Percentiles rank a stretch among this genome's conserved stretches.
Evolutionary conservation across 345 rosid genomes (phyloP).

Genomic region (Pistacia atlantica): DNA sequence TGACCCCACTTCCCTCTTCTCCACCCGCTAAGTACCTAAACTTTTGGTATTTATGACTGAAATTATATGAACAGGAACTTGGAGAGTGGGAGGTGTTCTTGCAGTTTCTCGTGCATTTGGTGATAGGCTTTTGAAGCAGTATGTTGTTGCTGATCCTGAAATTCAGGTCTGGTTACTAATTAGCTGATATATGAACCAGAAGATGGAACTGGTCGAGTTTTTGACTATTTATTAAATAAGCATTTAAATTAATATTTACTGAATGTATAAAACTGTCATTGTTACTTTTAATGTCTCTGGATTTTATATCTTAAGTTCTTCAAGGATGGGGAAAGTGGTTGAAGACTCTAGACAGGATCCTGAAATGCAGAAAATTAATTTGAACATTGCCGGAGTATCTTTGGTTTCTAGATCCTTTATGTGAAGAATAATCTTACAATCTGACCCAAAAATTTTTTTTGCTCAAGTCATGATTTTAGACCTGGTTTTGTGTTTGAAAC

Average conservation of each 20-base stretch:
- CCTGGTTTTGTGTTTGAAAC: background rate
- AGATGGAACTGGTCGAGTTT: background rate
- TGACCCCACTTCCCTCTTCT: background rate
- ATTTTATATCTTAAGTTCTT: background rate
- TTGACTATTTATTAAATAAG: background rate
- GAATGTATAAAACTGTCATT: background rate
- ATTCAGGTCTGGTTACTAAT: conserved; percentile 60
- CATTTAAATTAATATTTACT: background rate
- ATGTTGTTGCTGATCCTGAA: conserved; percentile 99
- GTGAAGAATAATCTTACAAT: background rate
- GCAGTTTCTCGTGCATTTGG: conserved; percentile 99
- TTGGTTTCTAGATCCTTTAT: background rate
- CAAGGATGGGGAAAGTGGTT: background rate
- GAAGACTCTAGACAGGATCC: background rate
- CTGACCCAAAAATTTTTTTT: background rate
- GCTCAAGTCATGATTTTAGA: background rate
- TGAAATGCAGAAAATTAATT: background rate
- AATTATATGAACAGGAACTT: conserved; percentile 62
- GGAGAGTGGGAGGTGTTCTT: conserved; percentile 99
- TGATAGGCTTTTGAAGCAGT: conserved; percentile 94
- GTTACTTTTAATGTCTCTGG: background rate
- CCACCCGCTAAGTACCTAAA: background rate
- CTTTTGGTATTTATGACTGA: conserved; percentile 12
- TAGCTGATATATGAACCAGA: background rate
- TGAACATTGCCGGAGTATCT: background rate